A percentile compares a stretch with the other conserved stretches of the same genome.
phyloP scores from a whole-genome alignment of 1,139 yeast species.

The Hyphopichia fennica region DNA sequence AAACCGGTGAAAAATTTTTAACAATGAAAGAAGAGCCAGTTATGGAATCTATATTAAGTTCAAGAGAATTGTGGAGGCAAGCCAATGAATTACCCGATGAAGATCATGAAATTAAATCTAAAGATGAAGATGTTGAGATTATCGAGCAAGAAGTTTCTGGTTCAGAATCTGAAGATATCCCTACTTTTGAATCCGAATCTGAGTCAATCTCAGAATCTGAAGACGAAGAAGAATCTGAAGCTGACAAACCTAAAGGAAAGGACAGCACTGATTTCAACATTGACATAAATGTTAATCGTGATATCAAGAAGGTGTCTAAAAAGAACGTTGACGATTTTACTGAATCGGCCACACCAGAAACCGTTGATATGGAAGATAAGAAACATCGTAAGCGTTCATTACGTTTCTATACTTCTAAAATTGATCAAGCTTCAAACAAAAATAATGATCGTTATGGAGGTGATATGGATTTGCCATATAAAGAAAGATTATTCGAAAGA shows the following conservation, averaged over 20 bases:
- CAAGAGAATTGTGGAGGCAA: conserved; percentile 90
- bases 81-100: conserved; percentile 51
- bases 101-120: neutral
- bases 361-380: conserved; percentile 83
- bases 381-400: conserved; percentile 77
- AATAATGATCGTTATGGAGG: conserved; percentile 69
- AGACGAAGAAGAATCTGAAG: conserved; percentile 16
- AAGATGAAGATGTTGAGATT: no score
- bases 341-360: conserved; percentile 63
- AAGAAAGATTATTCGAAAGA: conserved; percentile 84
- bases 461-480: conserved; percentile 90
- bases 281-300: conserved; percentile 51
- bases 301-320: conserved; percentile 32
- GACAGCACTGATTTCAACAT: conserved; percentile 30
- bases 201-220: conserved; percentile 23
- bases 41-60: conserved; percentile 78
- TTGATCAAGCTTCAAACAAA: conserved; percentile 73
- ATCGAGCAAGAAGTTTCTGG: neutral
- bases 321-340: conserved; percentile 49
- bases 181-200: conserved; percentile 3
- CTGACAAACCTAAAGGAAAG: conserved; percentile 20
- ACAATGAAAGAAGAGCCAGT: conserved; percentile 84
- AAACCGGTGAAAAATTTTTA: conserved; percentile 52
- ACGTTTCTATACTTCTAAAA: conserved; percentile 95
- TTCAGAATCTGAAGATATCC: neutral